Conservation (phyloP, 1,284 basidiomycete species). For the Ceratobasidium sp. region DNA sequence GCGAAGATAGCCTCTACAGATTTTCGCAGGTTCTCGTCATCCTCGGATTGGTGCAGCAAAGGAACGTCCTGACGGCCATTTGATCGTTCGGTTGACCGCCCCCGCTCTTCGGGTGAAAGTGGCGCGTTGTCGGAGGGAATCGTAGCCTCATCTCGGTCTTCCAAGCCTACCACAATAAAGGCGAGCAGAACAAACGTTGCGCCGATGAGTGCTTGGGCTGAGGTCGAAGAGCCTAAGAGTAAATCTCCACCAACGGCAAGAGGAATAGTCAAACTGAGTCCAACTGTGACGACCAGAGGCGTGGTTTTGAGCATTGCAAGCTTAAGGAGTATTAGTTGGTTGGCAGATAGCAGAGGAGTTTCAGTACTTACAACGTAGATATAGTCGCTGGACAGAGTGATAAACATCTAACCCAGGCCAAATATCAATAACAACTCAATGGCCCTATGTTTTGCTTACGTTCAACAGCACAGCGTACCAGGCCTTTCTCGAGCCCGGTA, state of each 20-base stretch:
- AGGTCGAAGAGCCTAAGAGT: constrained; percentile 67
- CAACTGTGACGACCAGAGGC: constrained; percentile 91
- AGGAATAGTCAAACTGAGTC: constrained; percentile 95
- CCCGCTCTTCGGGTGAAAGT: constrained; percentile 14
- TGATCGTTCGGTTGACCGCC: constrained; percentile 26
- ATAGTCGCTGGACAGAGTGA: constrained; percentile 87
- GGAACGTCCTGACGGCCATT: constrained; percentile 1
- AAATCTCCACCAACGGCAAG: constrained; percentile 86
- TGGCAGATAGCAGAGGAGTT: not conserved
- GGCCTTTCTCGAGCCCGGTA: constrained; percentile 70
- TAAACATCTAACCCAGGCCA: constrained; percentile 74
- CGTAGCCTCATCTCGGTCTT: constrained; percentile 55
- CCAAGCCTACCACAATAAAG: constrained; percentile 73
- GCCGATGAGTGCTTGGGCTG: constrained; percentile 69
- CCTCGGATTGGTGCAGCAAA: constrained; percentile 7
- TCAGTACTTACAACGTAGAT: constrained; percentile 67
- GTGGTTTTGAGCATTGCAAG: constrained; percentile 97
- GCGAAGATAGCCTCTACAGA: constrained; percentile 30
- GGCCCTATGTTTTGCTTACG: constrained; percentile 57
- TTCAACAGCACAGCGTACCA: constrained; percentile 80
- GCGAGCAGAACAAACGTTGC: constrained; percentile 73
- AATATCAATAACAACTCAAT: not conserved
- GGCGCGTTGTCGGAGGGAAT: not conserved
- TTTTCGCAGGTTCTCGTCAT: constrained; percentile 21
- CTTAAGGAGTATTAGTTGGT: not conserved